A percentile compares a stretch with the other conserved stretches of the same genome.
phyloP scores from a whole-genome alignment of 75 land plant species.

The Pseudotsuga menziesii region DNA sequence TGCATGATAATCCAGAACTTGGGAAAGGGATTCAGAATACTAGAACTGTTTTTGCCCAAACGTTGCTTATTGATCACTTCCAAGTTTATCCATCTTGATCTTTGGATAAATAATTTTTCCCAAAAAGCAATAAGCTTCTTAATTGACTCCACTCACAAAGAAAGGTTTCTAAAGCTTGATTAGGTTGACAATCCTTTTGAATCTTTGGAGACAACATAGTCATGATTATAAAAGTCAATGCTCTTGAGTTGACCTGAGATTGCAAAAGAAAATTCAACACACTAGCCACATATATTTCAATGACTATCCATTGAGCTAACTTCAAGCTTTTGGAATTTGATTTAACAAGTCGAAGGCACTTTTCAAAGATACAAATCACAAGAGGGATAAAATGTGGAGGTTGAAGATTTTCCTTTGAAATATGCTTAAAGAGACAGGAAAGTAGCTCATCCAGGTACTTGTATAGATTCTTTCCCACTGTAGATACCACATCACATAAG shows the following conservation, averaged over 20 bases:
- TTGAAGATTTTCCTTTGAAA: constrained; percentile 7
- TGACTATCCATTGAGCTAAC: constrained; percentile 32
- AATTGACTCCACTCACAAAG: constrained; percentile 79
- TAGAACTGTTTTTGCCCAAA: neutral
- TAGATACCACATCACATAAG: constrained; percentile 75
- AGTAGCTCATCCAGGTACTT: constrained; percentile 56
- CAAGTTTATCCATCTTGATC: neutral
- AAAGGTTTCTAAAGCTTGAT: constrained; percentile 9
- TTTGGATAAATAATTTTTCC: constrained; percentile 11
- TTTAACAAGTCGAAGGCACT: constrained; percentile 59
- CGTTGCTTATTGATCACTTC: neutral
- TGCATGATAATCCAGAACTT: too few species aligned
- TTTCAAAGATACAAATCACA: constrained; percentile 63
- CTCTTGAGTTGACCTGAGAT: constrained; percentile 45
- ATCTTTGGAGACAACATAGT: constrained; percentile 29
- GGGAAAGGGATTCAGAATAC: constrained; percentile 12
- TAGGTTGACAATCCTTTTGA: constrained; percentile 1
- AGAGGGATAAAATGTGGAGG: constrained; percentile 76
- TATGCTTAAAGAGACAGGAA: constrained; percentile 5
- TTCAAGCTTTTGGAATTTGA: constrained; percentile 53
- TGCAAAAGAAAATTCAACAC: constrained; percentile 56
- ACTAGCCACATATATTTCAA: constrained; percentile 68
- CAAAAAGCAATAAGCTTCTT: constrained; percentile 35
- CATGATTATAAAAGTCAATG: constrained; percentile 30
- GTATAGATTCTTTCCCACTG: constrained; percentile 65